Evolutionary conservation across 305 asterid species (phyloP).

Genomic region (Rubia balearica): DNA sequence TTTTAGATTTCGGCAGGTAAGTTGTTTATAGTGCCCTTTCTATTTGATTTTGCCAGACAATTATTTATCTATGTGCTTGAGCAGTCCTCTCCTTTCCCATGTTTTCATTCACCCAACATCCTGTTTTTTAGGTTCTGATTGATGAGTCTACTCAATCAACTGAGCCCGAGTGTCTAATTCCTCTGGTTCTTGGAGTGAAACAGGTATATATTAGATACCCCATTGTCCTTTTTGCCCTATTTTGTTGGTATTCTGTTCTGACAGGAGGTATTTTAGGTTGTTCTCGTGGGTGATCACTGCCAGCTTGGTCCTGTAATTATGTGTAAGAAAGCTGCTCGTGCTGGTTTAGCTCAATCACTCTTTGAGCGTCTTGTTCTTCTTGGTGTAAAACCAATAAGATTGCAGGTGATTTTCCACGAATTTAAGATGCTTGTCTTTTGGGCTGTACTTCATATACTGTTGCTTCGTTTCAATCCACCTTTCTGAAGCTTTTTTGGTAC

Average conservation of each 20-base stretch:
- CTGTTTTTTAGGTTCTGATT: slow-evolving; percentile 66
- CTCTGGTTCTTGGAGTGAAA: slow-evolving; percentile 94
- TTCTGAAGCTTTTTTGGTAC: background rate
- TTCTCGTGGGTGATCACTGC: slow-evolving; percentile 99
- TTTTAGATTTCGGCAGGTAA: slow-evolving; percentile 98
- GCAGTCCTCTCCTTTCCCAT: background rate
- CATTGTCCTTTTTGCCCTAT: background rate
- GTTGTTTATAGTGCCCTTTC: slow-evolving; percentile 3
- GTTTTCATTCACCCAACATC: slow-evolving; percentile 6
- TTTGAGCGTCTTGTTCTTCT: slow-evolving; percentile 96
- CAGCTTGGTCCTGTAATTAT: slow-evolving; percentile 99
- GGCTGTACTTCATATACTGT: background rate
- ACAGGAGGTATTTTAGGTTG: slow-evolving; percentile 42
- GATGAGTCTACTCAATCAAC: slow-evolving; percentile 99
- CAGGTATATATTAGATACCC: slow-evolving; percentile 59
- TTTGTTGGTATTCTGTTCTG: slow-evolving; percentile 12
- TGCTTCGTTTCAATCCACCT: background rate
- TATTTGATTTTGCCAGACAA: background rate
- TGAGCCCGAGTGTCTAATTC: slow-evolving; percentile 98
- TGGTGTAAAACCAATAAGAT: slow-evolving; percentile 94
- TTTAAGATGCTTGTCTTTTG: slow-evolving; percentile 14
- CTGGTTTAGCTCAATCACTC: slow-evolving; percentile 95
- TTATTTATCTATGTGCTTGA: background rate
- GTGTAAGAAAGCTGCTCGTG: slow-evolving; percentile 99
- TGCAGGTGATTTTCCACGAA: slow-evolving; percentile 65